Evolutionary conservation across 108 stramenopile species (phyloP), one percentile per base, ranked within the genome.

Genomic region (Cyclotella sp.): DNA sequence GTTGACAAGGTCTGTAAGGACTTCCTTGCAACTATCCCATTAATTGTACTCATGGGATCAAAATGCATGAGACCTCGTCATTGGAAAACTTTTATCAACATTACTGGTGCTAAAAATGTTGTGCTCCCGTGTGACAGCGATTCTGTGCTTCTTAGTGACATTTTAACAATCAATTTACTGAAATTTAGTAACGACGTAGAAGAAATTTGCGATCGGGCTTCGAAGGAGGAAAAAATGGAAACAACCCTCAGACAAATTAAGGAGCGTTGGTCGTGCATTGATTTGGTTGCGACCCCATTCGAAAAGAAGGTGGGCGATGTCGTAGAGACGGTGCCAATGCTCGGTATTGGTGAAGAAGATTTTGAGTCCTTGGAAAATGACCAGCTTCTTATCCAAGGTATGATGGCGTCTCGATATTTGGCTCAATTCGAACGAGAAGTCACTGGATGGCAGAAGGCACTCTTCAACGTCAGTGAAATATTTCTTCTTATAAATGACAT

Each of bases 191-290:
- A 79, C 42, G 87, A 93, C 26, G 92, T 95, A 7, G 94, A 95
- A 59, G 92, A 93, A 40, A 93, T 95, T 27, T 82, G 85, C 40
- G 92, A 95, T 68, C 86, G 88, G 76, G 92, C 92, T 18, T 66
- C 63, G 30, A 95, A 95, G 73, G 94, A 95, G 69, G 90, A 84
- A 59, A 95, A 95, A 63, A 93, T 95, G 81, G 94, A 93, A 67
- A 59, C 63, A 19, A 74, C 80, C 14, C 87, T 95, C 12, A 42
- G 77, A 22, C 42, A 76, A 45, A 85, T 95, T 46, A 79, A 79
- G 3, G 86, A 87, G n/a, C 74, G 83, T 15, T 95, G 94, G 94
- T 26, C 51, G 22, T 55, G 61, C 45, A 86, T 91, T 57, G 82
- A 85, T 34, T 93, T 90, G 68, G 61, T 65, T 10, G 85, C 80